Percentiles rank a stretch among this genome's conserved stretches.
Evolutionary conservation across 192 early-diverging fungal species (phyloP).

Genomic region (Thamnidium elegans): DNA sequence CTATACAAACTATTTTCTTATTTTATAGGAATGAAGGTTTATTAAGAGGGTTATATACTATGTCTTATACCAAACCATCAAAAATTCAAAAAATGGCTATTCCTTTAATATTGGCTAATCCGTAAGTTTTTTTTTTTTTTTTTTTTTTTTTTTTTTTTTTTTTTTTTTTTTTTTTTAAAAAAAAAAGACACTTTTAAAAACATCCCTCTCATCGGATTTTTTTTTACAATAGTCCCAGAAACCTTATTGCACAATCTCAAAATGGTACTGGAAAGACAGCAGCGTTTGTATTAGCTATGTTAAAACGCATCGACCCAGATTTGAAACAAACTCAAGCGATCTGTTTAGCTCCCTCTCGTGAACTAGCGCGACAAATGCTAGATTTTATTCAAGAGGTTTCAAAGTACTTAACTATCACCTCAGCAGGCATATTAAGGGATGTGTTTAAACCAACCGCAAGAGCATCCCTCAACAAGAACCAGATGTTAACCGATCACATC

Average conservation of each 20-base stretch:
- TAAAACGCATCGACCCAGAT: slow-evolving; percentile 72
- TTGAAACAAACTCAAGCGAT: slow-evolving; percentile 51
- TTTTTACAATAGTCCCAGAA: slow-evolving; percentile 55
- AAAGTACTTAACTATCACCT: background rate
- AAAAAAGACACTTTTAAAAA: background rate
- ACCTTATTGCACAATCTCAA: slow-evolving; percentile 98
- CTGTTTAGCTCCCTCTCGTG: slow-evolving; percentile 88
- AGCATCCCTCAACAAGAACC: slow-evolving; percentile 27
- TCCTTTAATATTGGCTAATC: slow-evolving; percentile 81
- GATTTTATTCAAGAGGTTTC: slow-evolving; percentile 59
- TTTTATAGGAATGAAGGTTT: slow-evolving; percentile 61
- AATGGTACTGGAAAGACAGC: slow-evolving; percentile 95
- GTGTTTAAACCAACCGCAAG: background rate
- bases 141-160: too few relatives aligned
- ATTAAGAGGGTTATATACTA: slow-evolving; percentile 89
- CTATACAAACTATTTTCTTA: background rate
- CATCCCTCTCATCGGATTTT: background rate
- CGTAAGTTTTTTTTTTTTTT: slow-evolving; percentile 52
- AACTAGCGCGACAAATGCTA: slow-evolving; percentile 92
- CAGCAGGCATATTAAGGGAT: slow-evolving; percentile 73
- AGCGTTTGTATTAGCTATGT: slow-evolving; percentile 90
- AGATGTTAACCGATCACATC: slow-evolving; percentile 70
- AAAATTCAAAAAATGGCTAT: slow-evolving; percentile 95
- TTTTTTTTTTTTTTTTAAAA: too few relatives aligned
- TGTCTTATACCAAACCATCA: slow-evolving; percentile 90